phyloP scores from a whole-genome alignment of 2,329 filamentous ascomycete species.

The Neonectria magnoliae region DNA sequence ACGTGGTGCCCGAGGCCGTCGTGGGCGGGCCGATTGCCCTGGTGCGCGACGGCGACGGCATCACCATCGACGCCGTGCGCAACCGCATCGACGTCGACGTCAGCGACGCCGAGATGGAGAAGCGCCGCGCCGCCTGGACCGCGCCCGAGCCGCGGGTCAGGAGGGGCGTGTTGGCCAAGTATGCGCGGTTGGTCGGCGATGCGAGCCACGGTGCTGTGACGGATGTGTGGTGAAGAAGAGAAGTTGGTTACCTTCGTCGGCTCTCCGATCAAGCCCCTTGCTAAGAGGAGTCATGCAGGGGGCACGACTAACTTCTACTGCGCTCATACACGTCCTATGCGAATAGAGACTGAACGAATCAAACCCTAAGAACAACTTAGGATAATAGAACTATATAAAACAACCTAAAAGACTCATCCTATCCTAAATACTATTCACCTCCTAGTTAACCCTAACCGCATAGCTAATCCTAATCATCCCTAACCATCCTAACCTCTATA shows the following conservation, averaged over 20 bases:
- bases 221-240: slow-evolving; percentile 59
- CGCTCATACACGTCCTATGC: too few relatives aligned
- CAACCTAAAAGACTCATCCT: too few relatives aligned
- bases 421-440: too few relatives aligned
- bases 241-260: background rate
- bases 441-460: too few relatives aligned
- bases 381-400: too few relatives aligned
- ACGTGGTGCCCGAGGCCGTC: slow-evolving; percentile 90
- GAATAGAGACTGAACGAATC: too few relatives aligned
- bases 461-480: too few relatives aligned
- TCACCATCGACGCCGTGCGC: slow-evolving; percentile 86
- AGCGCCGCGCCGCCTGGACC: slow-evolving; percentile 73
- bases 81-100: slow-evolving; percentile 79
- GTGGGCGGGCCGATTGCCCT: slow-evolving; percentile 89
- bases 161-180: slow-evolving; percentile 89
- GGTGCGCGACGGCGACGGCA: slow-evolving; percentile 80
- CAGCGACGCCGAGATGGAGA: slow-evolving; percentile 74
- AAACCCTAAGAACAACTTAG: too few relatives aligned
- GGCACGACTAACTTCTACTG: too few relatives aligned
- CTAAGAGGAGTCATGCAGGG: too few relatives aligned
- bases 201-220: slow-evolving; percentile 92
- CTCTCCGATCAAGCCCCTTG: background rate
- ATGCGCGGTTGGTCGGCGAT: slow-evolving; percentile 87
- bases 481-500: too few relatives aligned
- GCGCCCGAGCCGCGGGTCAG: slow-evolving; percentile 77